Evolutionary conservation across 495 filamentous ascomycete species (phyloP).

Genomic region (Hypomontagnella submonticulosa): DNA sequence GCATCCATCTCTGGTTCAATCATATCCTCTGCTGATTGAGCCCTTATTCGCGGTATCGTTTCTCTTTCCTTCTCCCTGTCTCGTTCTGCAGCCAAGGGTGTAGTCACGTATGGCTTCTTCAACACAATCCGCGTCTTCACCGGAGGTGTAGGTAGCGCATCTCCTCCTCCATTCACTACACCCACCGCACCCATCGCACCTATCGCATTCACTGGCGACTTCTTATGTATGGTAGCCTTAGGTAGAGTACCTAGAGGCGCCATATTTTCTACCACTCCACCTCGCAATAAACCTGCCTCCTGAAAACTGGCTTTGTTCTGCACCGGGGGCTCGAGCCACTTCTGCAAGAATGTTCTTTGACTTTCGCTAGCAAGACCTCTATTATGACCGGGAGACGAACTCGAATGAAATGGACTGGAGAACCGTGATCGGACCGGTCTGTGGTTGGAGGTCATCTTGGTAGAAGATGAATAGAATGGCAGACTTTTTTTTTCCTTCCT

Average conservation of each 20-base stretch:
- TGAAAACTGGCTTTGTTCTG: conserved; percentile 75
- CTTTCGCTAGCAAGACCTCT: conserved; percentile 48
- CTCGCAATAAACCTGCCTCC: conserved; percentile 70
- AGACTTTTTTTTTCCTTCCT: conserved; percentile 8
- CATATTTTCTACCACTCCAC: conserved; percentile 77
- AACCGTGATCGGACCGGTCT: conserved; percentile 62
- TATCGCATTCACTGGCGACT: conserved; percentile 36
- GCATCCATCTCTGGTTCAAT: conserved; percentile 7
- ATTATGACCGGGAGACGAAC: conserved; percentile 48
- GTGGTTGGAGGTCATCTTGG: conserved; percentile 49
- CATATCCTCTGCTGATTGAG: neutral
- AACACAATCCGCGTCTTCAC: conserved; percentile 54
- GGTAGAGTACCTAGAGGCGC: conserved; percentile 73
- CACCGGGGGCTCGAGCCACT: conserved; percentile 78
- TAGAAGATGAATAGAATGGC: neutral
- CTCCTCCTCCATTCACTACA: too few relatives aligned
- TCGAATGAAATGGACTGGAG: conserved; percentile 63
- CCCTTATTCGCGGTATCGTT: neutral
- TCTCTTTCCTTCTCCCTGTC: neutral
- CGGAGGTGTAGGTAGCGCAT: conserved; percentile 33
- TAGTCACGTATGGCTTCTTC: conserved; percentile 45
- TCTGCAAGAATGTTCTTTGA: conserved; percentile 57
- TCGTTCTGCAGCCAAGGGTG: conserved; percentile 13
- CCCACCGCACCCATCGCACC: too few relatives aligned
- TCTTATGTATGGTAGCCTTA: conserved; percentile 59